Evolutionary conservation across 495 filamentous ascomycete species (phyloP), one percentile per base, ranked within the genome.

Genomic region (Hyaloscypha variabilis): DNA sequence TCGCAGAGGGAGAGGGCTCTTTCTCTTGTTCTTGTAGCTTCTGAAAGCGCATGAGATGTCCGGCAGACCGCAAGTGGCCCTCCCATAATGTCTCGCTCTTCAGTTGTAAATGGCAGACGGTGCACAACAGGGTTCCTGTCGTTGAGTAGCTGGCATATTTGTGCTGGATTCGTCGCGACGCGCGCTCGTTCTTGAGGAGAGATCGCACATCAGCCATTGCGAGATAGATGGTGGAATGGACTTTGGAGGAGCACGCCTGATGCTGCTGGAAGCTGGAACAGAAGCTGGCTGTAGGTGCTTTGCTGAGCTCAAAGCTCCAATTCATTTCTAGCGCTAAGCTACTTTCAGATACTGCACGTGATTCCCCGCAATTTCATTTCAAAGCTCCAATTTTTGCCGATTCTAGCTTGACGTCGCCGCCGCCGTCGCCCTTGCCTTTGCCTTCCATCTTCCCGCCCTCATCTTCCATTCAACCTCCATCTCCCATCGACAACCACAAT

Each of bases 141-240:
- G 83, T 78, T 0, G 87, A 83, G 70, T 90, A 90, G 60, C 78
- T 77, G 36, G 88, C 83, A 71, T 89, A 76, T 0, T 86, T 87
- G 63, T 90, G 88, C 10, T 85, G 82, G 66, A 92, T 88, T 70
- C 90, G 86, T 67, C 92, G 88, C 55, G 88, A 85, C 58, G 86
- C 87, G 71, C 93, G 89, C 77, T 96, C 91, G 74, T 86, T 90
- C 69, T 92, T 89, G 53, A 96, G 85, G 21, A 96, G 82, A 23
- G 91, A 86, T 52, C 93, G 90, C 19, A 93, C 89, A 73, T 96
- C 92, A 66, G 92, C 86, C 93, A 97, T 97, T 54, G 31, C 24
- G 8, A 46, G 42, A 23, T 21, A 25, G 28, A 42, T 30, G 31
- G 3, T 19, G 19, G 24, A 62, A n/a, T 4, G 21, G 19, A 29